Base-by-base conservation (phyloP, 176 grass and related monocot species). In the Calamus simplicifolius region DNA sequence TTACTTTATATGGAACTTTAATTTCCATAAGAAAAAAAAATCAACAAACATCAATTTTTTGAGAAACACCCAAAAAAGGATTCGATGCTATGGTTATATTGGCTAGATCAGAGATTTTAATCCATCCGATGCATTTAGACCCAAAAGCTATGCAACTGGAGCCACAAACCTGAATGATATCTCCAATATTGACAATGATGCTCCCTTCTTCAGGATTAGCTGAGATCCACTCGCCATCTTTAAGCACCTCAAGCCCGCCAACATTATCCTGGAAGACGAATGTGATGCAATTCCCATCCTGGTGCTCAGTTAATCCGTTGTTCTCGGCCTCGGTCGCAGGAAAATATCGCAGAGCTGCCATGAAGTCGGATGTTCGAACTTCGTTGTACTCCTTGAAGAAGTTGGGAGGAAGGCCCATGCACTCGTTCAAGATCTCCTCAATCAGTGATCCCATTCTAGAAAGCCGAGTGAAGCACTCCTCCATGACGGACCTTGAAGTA, bases 391-490 rank as follows among this genome's bases (percentile, higher is more conserved):
- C 64, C 0, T 16, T 48, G 49, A 85, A 67, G 71, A 71, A 80
- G 35, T 80, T 77, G 6, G 18, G 55, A 1, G 75, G 82, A 27
- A 82, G 71, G n/a, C 62, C 71, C 87, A 90, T 90, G 75, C 75
- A 85, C 18, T 90, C 65, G 67, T 74, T 90, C n/a, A 86, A 14
- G 59, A 82, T 64, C 18, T 85, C 68, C 52, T 80, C 71, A 38
- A 86, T 18, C 16, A 86, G 56, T 26, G 79, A 53, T 27, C 70
- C 82, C 18, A 75, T 69, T 12, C 69, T 18, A 12, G 25, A 51
- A 55, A 86, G 48, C 51, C 23, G 76, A 19, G 8, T 19, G 48
- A 63, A 83, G 29, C 70, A 86, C 55, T 91, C 69, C 27, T 86
- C 72, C 3, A 80, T 2, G 3, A 27, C 59, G 4, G 69, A 59